These are phyloP conservation scores for Arthrinium puccinioides DNA, from an alignment of 2,329 filamentous ascomycete species.

Conservation along the genomic window DNA sequence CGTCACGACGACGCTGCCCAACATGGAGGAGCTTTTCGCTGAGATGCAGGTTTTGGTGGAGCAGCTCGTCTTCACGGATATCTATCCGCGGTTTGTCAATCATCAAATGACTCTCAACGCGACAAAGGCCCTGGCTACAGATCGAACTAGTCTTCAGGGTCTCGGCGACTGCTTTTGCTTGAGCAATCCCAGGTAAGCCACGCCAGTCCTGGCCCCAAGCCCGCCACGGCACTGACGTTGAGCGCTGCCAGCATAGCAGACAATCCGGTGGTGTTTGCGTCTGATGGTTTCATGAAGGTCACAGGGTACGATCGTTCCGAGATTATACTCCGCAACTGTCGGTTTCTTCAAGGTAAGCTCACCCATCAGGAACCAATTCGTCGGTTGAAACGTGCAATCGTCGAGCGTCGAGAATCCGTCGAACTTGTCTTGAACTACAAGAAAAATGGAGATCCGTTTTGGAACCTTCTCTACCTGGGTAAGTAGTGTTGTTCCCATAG, in stretches of 20 bases:
- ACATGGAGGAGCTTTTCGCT: conserved; percentile 30
- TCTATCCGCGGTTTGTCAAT: conserved; percentile 44
- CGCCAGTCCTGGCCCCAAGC: no score
- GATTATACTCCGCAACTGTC: conserved; percentile 39
- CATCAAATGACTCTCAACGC: conserved; percentile 39
- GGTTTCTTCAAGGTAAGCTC: conserved; percentile 36
- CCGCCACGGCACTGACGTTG: no score
- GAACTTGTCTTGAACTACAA: conserved; percentile 32
- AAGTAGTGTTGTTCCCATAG: background rate
- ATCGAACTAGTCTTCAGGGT: conserved; percentile 30
- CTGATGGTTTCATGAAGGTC: conserved; percentile 40
- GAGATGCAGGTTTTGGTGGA: conserved; percentile 33
- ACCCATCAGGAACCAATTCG: conserved; percentile 30
- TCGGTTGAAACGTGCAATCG: conserved; percentile 29
- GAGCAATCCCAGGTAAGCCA: conserved; percentile 28
- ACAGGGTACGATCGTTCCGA: conserved; percentile 39
- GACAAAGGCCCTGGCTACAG: conserved; percentile 11
- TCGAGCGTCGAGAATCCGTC: conserved; percentile 7
- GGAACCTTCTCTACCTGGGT: conserved; percentile 26
- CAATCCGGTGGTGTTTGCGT: conserved; percentile 40
- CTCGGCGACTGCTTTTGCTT: conserved; percentile 38
- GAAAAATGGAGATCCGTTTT: conserved; percentile 42
- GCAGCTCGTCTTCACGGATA: conserved; percentile 29
- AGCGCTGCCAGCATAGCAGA: conserved; percentile 23
- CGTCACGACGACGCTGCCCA: conserved; percentile 27